phyloP scores from a whole-genome alignment of 140 eudicot genomes.

The Anethum foeniculum region DNA sequence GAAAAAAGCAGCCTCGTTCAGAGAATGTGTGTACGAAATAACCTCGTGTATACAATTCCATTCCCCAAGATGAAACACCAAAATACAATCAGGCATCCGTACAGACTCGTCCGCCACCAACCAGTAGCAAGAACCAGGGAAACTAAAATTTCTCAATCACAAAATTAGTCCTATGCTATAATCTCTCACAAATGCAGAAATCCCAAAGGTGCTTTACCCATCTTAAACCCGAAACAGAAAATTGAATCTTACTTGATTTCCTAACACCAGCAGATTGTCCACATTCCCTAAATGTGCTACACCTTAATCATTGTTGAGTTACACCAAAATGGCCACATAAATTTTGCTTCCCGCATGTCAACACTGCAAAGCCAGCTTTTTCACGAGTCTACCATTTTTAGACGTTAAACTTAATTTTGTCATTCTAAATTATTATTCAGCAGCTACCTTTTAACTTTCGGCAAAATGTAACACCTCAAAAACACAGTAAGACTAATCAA shows the following conservation, averaged over 20 bases:
- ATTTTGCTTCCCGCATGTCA: too few species aligned
- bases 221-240: neutral
- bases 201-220: neutral
- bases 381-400: neutral
- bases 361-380: neutral
- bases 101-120: neutral
- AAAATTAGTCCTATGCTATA: neutral
- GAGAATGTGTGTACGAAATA: neutral
- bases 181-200: neutral
- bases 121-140: neutral
- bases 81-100: neutral
- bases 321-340: too few species aligned
- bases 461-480: neutral
- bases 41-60: neutral
- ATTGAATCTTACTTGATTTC: neutral
- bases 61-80: neutral
- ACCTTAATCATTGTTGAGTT: too few species aligned
- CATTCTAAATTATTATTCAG: neutral
- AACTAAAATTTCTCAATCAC: neutral
- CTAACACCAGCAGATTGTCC: neutral
- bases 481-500: neutral
- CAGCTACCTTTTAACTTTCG: neutral
- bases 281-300: too few species aligned
- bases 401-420: neutral
- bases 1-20: neutral